A percentile compares a stretch with the other conserved stretches of the same genome.
phyloP scores from a whole-genome alignment of 805 yeast genomes.

The Saccharomycopsis selenospora region DNA sequence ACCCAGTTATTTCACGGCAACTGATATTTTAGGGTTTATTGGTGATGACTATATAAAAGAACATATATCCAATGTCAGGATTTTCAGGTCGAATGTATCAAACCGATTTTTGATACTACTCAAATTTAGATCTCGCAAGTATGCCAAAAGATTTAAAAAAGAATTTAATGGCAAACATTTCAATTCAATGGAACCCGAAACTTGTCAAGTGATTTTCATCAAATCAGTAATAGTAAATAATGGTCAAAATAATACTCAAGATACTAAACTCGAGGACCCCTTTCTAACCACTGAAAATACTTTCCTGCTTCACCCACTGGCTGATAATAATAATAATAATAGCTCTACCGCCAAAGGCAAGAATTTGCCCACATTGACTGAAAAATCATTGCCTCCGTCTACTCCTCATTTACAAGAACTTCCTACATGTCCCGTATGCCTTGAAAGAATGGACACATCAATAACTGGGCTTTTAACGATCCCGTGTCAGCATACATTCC shows the following conservation, averaged over 20 bases:
- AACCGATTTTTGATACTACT: constrained; percentile 70
- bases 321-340: too few relatives aligned
- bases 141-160: constrained; percentile 59
- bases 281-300: constrained; percentile 33
- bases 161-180: constrained; percentile 66
- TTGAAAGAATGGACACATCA: constrained; percentile 78
- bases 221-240: constrained; percentile 45
- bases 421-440: constrained; percentile 90
- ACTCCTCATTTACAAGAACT: constrained; percentile 40
- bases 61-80: constrained; percentile 59
- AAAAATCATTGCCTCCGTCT: constrained; percentile 22
- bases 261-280: constrained; percentile 38
- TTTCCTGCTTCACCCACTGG: constrained; percentile 57
- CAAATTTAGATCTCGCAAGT: constrained; percentile 52
- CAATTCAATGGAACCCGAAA: constrained; percentile 84
- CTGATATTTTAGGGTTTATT: constrained; percentile 74
- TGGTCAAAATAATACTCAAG: constrained; percentile 24
- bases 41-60: constrained; percentile 51
- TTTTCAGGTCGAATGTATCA: constrained; percentile 57
- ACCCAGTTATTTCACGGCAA: constrained; percentile 80
- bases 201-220: constrained; percentile 71
- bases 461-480: constrained; percentile 78
- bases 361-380: constrained; percentile 4
- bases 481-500: constrained; percentile 90
- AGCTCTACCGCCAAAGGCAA: constrained; percentile 18